Evolutionary conservation across 1,139 yeast genomes (phyloP).

Genomic region (Diutina mesorugosa): DNA sequence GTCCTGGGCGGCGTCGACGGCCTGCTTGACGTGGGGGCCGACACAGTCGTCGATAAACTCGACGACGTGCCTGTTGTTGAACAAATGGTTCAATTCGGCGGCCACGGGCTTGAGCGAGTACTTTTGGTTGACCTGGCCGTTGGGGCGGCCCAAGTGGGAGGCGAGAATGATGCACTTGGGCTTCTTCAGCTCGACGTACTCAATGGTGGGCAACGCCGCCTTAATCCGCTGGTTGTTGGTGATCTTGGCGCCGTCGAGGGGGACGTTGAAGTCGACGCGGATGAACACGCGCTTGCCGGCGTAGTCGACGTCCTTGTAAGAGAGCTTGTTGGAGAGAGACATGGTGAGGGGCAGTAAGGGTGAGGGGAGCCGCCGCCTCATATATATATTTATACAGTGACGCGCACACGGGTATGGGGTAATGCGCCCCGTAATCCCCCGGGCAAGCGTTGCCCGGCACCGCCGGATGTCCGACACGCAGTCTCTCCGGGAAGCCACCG

Average conservation of each 20-base stretch:
- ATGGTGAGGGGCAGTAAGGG: constrained; percentile 17
- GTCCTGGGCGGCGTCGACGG: constrained; percentile 52
- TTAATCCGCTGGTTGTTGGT: constrained; percentile 98
- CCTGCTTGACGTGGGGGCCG: constrained; percentile 72
- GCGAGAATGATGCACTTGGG: constrained; percentile 87
- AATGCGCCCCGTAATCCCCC: constrained; percentile 1
- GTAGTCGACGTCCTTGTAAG: constrained; percentile 81
- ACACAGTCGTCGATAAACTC: constrained; percentile 79
- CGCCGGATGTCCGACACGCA: not conserved
- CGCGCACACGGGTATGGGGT: not conserved
- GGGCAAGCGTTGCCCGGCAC: not conserved
- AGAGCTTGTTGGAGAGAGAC: constrained; percentile 87
- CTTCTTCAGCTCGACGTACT: constrained; percentile 79
- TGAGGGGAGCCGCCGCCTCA: not conserved
- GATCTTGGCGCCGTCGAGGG: constrained; percentile 88
- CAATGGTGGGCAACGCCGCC: constrained; percentile 94
- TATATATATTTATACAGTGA: not conserved
- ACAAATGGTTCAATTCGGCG: constrained; percentile 64
- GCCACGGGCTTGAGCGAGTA: constrained; percentile 90
- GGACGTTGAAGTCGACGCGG: constrained; percentile 96
- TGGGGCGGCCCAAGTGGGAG: constrained; percentile 96
- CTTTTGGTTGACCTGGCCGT: constrained; percentile 73
- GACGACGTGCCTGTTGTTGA: constrained; percentile 41
- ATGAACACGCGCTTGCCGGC: constrained; percentile 87
- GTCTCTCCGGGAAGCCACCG: too few species aligned